A percentile compares a stretch with the other conserved stretches of the same genome.
These are phyloP conservation scores for Calonectria ilicicola DNA, from an alignment of 2,329 filamentous ascomycete species.

Conservation along the genomic window DNA sequence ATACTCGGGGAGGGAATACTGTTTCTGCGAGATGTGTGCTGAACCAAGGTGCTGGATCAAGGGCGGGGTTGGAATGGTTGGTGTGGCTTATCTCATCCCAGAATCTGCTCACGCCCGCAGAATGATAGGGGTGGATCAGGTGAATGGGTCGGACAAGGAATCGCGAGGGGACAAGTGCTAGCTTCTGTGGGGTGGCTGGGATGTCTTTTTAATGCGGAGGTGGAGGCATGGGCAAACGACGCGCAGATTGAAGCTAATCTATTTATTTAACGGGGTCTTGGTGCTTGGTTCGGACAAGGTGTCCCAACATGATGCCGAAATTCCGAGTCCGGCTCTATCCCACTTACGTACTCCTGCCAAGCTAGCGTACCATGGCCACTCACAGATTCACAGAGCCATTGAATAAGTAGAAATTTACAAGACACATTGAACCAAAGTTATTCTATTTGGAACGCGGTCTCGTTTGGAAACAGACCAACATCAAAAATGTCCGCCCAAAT, in stretches of 20 bases:
- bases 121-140: slow-evolving; percentile 5
- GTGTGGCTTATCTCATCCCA: slow-evolving; percentile 11
- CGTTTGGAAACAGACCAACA: background rate
- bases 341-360: background rate
- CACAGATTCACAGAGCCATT: background rate
- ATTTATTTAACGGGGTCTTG: slow-evolving; percentile 3
- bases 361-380: background rate
- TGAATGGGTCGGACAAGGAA: background rate
- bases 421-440: background rate
- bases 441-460: background rate
- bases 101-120: background rate
- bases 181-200: slow-evolving; percentile 6
- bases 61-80: slow-evolving; percentile 8
- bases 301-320: background rate
- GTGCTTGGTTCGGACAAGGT: background rate
- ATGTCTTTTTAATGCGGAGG: background rate
- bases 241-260: background rate
- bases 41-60: background rate
- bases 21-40: background rate
- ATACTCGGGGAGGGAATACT: background rate
- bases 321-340: background rate
- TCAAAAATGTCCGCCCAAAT: slow-evolving; percentile 1
- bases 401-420: background rate
- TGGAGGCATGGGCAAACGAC: background rate
- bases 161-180: background rate